Evolutionary conservation across 495 filamentous ascomycete genomes (phyloP).

Genomic region (Evernia prunastri): DNA sequence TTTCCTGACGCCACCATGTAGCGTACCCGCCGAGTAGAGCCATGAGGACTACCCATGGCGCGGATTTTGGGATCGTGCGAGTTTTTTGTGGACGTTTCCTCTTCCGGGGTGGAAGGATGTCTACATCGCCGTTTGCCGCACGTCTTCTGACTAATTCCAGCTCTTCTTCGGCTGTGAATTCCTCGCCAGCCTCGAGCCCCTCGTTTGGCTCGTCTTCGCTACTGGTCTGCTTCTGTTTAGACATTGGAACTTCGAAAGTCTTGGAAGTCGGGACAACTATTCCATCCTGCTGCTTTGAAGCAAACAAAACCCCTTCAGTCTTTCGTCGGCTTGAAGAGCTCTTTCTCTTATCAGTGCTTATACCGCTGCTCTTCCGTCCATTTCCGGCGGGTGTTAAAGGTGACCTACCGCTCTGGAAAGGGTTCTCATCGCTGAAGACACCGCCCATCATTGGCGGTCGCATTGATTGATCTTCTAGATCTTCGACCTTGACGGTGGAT

Average conservation of each 20-base stretch:
- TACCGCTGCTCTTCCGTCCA: slow-evolving; percentile 26
- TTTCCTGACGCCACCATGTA: slow-evolving; percentile 86
- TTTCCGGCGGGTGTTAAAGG: slow-evolving; percentile 38
- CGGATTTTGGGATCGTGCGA: slow-evolving; percentile 37
- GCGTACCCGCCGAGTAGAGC: slow-evolving; percentile 65
- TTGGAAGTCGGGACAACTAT: slow-evolving; percentile 35
- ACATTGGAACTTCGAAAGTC: slow-evolving; percentile 45
- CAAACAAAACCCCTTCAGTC: slow-evolving; percentile 27
- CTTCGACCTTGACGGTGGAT: slow-evolving; percentile 36
- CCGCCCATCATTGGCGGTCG: slow-evolving; percentile 39
- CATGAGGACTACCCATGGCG: slow-evolving; percentile 60
- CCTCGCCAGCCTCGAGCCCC: slow-evolving; percentile 63
- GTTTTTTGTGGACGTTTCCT: slow-evolving; percentile 26
- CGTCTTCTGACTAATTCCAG: slow-evolving; percentile 63
- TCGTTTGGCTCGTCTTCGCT: slow-evolving; percentile 36
- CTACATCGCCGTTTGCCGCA: slow-evolving; percentile 37
- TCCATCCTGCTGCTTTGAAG: slow-evolving; percentile 33
- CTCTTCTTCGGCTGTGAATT: slow-evolving; percentile 89
- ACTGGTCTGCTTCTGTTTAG: slow-evolving; percentile 23
- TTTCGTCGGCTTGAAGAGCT: slow-evolving; percentile 40
- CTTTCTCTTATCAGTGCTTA: slow-evolving; percentile 44
- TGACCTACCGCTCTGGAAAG: slow-evolving; percentile 82
- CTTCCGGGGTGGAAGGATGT: slow-evolving; percentile 27
- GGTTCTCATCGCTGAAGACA: slow-evolving; percentile 82
- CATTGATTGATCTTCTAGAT: slow-evolving; percentile 35